phyloP scores from a whole-genome alignment of 225 moss, liverwort and hornwort species.

The Rhytidiadelphus loreus region DNA sequence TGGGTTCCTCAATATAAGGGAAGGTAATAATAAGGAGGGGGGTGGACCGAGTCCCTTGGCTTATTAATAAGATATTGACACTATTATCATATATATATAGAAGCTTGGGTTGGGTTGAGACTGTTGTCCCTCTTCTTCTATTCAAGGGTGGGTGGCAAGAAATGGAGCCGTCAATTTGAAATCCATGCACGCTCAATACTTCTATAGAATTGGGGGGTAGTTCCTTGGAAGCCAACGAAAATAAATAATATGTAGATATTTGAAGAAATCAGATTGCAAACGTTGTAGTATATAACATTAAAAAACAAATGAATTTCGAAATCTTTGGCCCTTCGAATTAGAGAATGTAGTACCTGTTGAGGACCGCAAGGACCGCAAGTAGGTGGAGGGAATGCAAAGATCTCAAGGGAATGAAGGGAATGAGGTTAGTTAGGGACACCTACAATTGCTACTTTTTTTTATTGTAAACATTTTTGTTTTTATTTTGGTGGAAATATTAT shows the following conservation, averaged over 20 bases:
- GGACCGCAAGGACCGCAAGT: too few relatives aligned
- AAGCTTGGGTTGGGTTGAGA: too few relatives aligned
- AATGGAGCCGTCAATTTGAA: neutral
- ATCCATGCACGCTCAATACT: neutral
- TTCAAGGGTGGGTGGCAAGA: neutral
- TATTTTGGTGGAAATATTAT: neutral
- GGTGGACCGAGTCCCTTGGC: neutral
- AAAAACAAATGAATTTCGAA: neutral
- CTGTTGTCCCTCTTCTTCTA: neutral
- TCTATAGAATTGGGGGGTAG: neutral
- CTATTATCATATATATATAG: too few relatives aligned
- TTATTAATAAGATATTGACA: too few relatives aligned
- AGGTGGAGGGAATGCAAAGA: too few relatives aligned
- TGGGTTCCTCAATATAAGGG: neutral
- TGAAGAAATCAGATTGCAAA: neutral
- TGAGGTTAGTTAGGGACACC: neutral
- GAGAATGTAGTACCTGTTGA: too few relatives aligned
- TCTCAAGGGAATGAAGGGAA: too few relatives aligned
- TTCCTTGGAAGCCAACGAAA: neutral
- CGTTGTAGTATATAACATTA: neutral
- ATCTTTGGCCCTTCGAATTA: neutral
- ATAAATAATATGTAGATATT: neutral
- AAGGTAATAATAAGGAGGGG: neutral
- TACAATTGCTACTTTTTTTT: neutral
- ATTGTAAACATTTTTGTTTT: too few relatives aligned